These are phyloP conservation scores for Xylaria venustula DNA, from an alignment of 495 filamentous ascomycete species.

Conservation along the genomic window DNA sequence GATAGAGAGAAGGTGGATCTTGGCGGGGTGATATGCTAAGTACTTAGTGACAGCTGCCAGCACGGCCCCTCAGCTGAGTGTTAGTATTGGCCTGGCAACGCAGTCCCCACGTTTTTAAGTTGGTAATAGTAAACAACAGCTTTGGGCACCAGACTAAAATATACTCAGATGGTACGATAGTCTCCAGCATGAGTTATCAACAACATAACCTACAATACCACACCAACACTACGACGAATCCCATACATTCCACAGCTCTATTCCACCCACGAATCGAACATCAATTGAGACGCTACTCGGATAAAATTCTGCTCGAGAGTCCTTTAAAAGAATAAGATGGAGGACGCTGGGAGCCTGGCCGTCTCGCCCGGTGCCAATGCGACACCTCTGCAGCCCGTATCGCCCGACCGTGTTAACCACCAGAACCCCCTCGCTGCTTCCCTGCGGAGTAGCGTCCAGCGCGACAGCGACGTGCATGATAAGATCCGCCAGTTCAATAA, in stretches of 20 bases:
- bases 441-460: slow-evolving; percentile 33
- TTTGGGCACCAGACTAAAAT: not conserved
- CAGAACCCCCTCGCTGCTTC: slow-evolving; percentile 38
- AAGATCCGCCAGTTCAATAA: slow-evolving; percentile 84
- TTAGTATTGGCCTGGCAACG: slow-evolving; percentile 31
- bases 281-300: too few relatives aligned
- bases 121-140: slow-evolving; percentile 22
- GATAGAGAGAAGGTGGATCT: not conserved
- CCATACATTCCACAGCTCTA: not conserved
- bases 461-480: slow-evolving; percentile 73
- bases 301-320: too few relatives aligned
- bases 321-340: slow-evolving; percentile 22
- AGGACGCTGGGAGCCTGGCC: slow-evolving; percentile 28
- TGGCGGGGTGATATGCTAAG: not conserved
- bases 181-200: not conserved
- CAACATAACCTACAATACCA: not conserved
- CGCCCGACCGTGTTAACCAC: slow-evolving; percentile 79
- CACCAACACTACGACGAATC: not conserved
- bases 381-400: slow-evolving; percentile 66
- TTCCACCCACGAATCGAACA: too few relatives aligned
- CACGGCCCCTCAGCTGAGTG: slow-evolving; percentile 7
- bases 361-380: slow-evolving; percentile 41
- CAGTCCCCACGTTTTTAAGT: not conserved
- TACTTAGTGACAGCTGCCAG: not conserved
- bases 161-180: not conserved